These are phyloP conservation scores for Syzygium jambos DNA, from an alignment of 345 rosid species.

Conservation along the genomic window DNA sequence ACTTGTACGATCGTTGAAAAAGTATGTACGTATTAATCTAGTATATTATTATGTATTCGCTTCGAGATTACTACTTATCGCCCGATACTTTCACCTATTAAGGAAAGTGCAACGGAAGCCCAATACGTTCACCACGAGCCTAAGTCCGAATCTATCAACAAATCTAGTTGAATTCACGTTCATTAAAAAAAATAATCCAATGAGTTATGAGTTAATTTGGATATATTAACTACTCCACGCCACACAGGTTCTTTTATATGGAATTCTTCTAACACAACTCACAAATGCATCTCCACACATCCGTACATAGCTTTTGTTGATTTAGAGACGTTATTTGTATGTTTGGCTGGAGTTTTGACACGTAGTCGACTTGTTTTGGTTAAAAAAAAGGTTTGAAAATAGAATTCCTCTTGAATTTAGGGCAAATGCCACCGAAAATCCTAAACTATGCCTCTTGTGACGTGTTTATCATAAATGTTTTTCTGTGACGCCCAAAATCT, in stretches of 20 bases:
- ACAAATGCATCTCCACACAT: neutral
- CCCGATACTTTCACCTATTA: too few species aligned
- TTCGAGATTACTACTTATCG: too few species aligned
- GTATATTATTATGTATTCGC: too few species aligned
- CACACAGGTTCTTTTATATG: fast-evolving
- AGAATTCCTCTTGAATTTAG: neutral
- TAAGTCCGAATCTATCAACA: fast-evolving
- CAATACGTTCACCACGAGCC: fast-evolving
- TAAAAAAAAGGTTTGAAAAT: neutral
- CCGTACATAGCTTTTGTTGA: neutral
- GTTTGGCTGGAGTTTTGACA: neutral
- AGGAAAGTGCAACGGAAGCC: too few species aligned
- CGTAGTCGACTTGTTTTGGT: neutral
- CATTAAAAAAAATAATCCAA: neutral
- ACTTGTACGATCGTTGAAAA: too few species aligned
- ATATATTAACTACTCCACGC: neutral
- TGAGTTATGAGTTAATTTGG: fast-evolving
- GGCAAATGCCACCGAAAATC: too few species aligned
- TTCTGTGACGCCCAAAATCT: too few species aligned
- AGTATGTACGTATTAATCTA: too few species aligned
- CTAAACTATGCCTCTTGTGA: too few species aligned
- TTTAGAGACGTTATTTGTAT: neutral
- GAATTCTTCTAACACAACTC: neutral
- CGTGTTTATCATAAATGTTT: too few species aligned
- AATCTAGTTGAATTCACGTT: neutral